A percentile compares a stretch with the other conserved stretches of the same genome.
phyloP scores from a whole-genome alignment of 2,329 filamentous ascomycete genomes.

The Truncatella angustata region DNA sequence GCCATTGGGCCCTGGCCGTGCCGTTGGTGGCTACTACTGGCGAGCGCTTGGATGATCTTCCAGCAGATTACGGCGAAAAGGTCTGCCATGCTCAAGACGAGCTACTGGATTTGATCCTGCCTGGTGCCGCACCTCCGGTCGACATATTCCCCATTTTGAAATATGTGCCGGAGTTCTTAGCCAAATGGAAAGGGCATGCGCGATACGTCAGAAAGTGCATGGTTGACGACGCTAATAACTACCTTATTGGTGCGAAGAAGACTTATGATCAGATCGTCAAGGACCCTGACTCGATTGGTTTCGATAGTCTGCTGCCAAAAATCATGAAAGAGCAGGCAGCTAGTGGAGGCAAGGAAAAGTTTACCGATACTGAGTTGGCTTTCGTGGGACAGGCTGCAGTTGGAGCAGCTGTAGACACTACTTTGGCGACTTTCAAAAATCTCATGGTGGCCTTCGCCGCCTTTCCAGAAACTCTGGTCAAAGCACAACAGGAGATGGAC shows the following conservation, averaged over 20 bases:
- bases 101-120: not conserved
- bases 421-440: slow-evolving; percentile 5
- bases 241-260: not conserved
- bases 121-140: slow-evolving; percentile 13
- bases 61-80: not conserved
- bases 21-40: slow-evolving; percentile 8
- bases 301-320: slow-evolving; percentile 8
- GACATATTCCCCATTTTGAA: slow-evolving; percentile 15
- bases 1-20: slow-evolving; percentile 7
- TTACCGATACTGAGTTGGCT: slow-evolving; percentile 8
- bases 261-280: not conserved
- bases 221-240: not conserved
- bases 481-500: slow-evolving; percentile 3
- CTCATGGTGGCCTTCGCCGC: slow-evolving; percentile 9
- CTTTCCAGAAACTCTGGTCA: not conserved
- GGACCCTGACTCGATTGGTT: not conserved
- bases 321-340: slow-evolving; percentile 3
- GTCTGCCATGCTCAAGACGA: not conserved
- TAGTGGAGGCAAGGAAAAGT: not conserved
- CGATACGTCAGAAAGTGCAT: not conserved
- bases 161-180: slow-evolving; percentile 10
- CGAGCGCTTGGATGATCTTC: not conserved
- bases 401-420: slow-evolving; percentile 7
- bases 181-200: slow-evolving; percentile 10
- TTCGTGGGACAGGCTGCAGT: slow-evolving; percentile 7